A percentile compares a stretch with the other conserved stretches of the same genome.
Conservation (phyloP, 2,329 filamentous ascomycete genomes). For the Gaeumannomyces tritici region DNA sequence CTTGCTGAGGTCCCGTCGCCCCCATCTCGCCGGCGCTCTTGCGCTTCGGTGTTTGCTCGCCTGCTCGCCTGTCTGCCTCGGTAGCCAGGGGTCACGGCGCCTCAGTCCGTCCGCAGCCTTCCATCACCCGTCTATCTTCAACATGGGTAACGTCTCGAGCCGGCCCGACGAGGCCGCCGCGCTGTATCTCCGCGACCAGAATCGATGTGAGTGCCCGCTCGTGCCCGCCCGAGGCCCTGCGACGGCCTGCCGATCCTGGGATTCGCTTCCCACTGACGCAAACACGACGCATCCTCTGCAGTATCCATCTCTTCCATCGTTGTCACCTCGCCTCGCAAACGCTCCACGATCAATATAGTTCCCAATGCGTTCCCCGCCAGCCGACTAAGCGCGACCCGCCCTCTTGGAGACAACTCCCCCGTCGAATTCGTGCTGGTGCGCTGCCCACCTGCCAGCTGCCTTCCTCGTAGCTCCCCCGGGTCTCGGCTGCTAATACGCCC, state of each 20-base stretch:
- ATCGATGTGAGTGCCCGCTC: constrained; percentile 60
- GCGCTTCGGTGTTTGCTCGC: neutral
- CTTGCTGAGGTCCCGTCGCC: neutral
- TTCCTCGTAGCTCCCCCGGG: neutral
- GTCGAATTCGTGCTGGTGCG: constrained; percentile 87
- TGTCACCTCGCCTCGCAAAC: constrained; percentile 71
- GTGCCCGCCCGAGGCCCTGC: constrained; percentile 1
- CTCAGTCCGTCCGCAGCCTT: neutral
- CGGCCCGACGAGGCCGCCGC: constrained; percentile 72
- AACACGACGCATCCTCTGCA: constrained; percentile 26
- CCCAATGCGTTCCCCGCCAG: constrained; percentile 86
- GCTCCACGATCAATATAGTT: constrained; percentile 64
- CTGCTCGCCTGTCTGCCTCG: neutral
- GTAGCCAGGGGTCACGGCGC: neutral
- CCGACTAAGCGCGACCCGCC: constrained; percentile 62
- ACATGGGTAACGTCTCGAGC: constrained; percentile 90
- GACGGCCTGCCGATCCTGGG: constrained; percentile 7
- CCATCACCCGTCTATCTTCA: constrained; percentile 17
- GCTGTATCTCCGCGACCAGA: constrained; percentile 85
- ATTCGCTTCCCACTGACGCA: neutral
- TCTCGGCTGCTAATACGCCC: neutral
- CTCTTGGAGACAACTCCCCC: constrained; percentile 61
- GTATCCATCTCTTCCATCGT: constrained; percentile 80
- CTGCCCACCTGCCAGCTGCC: constrained; percentile 11
- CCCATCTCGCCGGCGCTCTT: neutral